Base-by-base conservation (phyloP, 2,329 filamentous ascomycete genomes). In the Amphichorda felina region DNA sequence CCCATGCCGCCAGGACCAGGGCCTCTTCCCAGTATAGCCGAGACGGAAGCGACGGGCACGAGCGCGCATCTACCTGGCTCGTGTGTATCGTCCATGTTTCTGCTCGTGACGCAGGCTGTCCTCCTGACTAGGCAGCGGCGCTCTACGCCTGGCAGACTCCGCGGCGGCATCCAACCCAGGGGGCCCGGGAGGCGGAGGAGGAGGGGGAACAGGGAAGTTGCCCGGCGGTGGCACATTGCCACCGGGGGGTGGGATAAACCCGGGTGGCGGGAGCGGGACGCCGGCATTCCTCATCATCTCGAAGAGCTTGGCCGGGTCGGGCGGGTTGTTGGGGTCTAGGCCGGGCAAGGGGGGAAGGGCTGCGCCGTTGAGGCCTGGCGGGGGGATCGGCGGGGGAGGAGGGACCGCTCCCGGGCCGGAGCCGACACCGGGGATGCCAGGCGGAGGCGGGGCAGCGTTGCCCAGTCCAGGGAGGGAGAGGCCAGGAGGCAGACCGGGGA, bases 101-200 rank as follows among this genome's bases (percentile, higher is more conserved):
- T 89, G 85, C 56, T 89, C 83, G 55, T 80, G 75, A 45, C 79
- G 73, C 46, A 93, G 59, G 46, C 82, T 88, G 53, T 91, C 86
- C 50, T 83, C 76, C 57, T 93, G 86, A 51, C 83, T 88, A 0
- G 86, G 86, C 30, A 94, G 59, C 8, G 83, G 85, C 5, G 72
- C 83, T 41, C 81, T 68, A 14, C 75, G 60, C 5, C 59, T 53
- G 24, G 48, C 55, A 16, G 48, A 53, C 10, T 54, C 57, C 39
- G 46, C 45, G 39, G 56, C 50, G 35, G 39, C 51, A 5, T 50
- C 47, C n/a, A n/a, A n/a, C 27, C 42, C 43, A 14, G 56, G 52
- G 15, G 61, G 56, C 5, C 22, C 34, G 9, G 34, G 31, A 42
- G 64, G 52, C 43, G 50, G 63, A 39, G 53, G 63, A 19, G 58